phyloP scores from a whole-genome alignment of 805 yeast species.

The Maudiozyma turicensis region DNA sequence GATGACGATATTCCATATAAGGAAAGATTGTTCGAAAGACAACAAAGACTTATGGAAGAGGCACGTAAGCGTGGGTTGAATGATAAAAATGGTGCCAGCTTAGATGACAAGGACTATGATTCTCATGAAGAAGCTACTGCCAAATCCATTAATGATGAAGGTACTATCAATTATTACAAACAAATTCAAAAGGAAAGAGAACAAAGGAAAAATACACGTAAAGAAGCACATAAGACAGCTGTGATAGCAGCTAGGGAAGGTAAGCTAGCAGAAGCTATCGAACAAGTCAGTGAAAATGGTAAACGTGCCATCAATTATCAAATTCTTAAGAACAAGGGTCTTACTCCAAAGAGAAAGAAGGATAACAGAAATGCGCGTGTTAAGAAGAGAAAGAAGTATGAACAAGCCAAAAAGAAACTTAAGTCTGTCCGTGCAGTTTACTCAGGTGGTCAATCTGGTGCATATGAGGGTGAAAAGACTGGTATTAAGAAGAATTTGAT shows the following conservation, averaged over 20 bases:
- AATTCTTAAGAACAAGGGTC: conserved; percentile 91
- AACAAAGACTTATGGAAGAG: conserved; percentile 75
- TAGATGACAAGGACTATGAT: conserved; percentile 42
- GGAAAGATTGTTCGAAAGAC: conserved; percentile 84
- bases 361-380: conserved; percentile 93
- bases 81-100: conserved; percentile 43
- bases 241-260: conserved; percentile 78
- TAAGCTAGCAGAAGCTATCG: conserved; percentile 62
- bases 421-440: conserved; percentile 86
- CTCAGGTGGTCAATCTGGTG: conserved; percentile 54
- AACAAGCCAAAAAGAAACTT: conserved; percentile 86
- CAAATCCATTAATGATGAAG: conserved; percentile 33
- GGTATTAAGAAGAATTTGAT: conserved; percentile 94
- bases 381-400: conserved; percentile 96
- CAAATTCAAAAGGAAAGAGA: conserved; percentile 39
- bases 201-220: conserved; percentile 44
- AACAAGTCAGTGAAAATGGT: conserved; percentile 58
- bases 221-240: conserved; percentile 59
- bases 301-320: conserved; percentile 94
- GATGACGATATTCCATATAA: conserved; percentile 87
- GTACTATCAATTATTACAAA: conserved; percentile 53
- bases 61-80: conserved; percentile 77
- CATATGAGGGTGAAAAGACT: conserved; percentile 89
- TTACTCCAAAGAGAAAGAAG: conserved; percentile 87
- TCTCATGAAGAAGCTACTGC: conserved; percentile 40